Percentiles rank a stretch among this genome's conserved stretches.
phyloP scores from a whole-genome alignment of 1,284 basidiomycete species.

The Trichosporon sp. region DNA sequence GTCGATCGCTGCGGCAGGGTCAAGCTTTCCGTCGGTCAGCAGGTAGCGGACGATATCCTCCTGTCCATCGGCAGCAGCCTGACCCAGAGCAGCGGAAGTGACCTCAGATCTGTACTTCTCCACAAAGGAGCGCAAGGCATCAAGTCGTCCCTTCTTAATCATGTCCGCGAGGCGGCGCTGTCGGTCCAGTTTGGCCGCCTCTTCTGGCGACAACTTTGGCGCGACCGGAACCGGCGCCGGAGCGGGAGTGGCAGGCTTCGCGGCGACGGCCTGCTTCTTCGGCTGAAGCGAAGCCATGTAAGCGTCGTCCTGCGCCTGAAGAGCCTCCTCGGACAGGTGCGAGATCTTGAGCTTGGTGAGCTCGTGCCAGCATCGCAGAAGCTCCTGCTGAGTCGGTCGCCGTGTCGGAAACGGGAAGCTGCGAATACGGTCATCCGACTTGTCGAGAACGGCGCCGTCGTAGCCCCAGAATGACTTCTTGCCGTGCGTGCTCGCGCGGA shows the following conservation, averaged over 20 bases:
- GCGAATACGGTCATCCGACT: constrained; percentile 74
- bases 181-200: constrained; percentile 73
- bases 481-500: constrained; percentile 82
- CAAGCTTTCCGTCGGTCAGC: constrained; percentile 74
- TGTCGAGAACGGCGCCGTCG: constrained; percentile 67
- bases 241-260: constrained; percentile 51
- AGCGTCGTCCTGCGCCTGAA: constrained; percentile 81
- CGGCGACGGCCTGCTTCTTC: constrained; percentile 58
- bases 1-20: constrained; percentile 70
- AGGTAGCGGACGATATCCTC: constrained; percentile 77
- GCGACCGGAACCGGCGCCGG: constrained; percentile 60
- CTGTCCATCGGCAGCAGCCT: constrained; percentile 74
- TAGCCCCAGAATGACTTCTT: constrained; percentile 86
- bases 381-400: constrained; percentile 90
- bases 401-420: constrained; percentile 92
- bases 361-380: constrained; percentile 83
- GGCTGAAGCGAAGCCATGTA: constrained; percentile 78
- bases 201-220: constrained; percentile 72
- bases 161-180: constrained; percentile 83
- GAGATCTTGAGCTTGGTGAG: constrained; percentile 82
- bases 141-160: constrained; percentile 79
- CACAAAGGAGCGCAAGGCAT: constrained; percentile 78
- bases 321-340: constrained; percentile 79
- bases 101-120: constrained; percentile 69
- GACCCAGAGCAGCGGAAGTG: constrained; percentile 69